Percentiles rank a stretch among this genome's conserved stretches.
Conservation (phyloP, 768 basidiomycete species). For the Cytidiella melzeri region DNA sequence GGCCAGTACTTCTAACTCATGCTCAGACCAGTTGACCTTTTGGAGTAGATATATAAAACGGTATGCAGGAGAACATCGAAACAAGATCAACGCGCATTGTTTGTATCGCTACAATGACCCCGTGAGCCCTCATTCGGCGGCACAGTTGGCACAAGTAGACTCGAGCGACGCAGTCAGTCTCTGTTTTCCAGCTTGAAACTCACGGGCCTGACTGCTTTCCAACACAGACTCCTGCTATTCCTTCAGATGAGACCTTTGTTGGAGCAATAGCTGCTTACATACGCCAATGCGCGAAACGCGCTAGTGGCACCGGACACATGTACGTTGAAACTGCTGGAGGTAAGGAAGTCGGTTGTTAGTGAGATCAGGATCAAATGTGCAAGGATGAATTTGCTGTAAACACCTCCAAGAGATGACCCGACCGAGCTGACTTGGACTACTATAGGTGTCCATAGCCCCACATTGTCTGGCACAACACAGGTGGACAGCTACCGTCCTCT, state of each 20-base stretch:
- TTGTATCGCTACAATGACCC: constrained; percentile 83
- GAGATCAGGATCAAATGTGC: background rate
- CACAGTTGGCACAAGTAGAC: constrained; percentile 36
- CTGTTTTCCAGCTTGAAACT: background rate
- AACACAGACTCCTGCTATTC: constrained; percentile 25
- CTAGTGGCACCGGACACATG: constrained; percentile 42
- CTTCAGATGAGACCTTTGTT: constrained; percentile 63
- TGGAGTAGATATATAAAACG: constrained; percentile 59
- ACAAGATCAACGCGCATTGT: constrained; percentile 55
- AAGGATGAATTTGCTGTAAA: too few relatives aligned
- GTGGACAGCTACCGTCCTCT: constrained; percentile 81
- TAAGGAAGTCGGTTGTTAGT: constrained; percentile 31
- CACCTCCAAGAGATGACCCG: constrained; percentile 1
- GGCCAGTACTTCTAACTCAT: background rate
- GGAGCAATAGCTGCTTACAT: constrained; percentile 60
- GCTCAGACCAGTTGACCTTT: background rate
- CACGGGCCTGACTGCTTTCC: background rate
- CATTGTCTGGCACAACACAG: constrained; percentile 77
- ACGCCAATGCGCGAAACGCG: constrained; percentile 38
- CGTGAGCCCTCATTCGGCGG: constrained; percentile 91
- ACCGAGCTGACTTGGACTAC: constrained; percentile 3
- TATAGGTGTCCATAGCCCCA: constrained; percentile 88
- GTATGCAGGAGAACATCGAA: constrained; percentile 35
- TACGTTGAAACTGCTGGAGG: constrained; percentile 97
- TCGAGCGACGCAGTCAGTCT: background rate